Base-by-base conservation (phyloP, 2,329 filamentous ascomycete species). In the Trichoderma cornu-damae region DNA sequence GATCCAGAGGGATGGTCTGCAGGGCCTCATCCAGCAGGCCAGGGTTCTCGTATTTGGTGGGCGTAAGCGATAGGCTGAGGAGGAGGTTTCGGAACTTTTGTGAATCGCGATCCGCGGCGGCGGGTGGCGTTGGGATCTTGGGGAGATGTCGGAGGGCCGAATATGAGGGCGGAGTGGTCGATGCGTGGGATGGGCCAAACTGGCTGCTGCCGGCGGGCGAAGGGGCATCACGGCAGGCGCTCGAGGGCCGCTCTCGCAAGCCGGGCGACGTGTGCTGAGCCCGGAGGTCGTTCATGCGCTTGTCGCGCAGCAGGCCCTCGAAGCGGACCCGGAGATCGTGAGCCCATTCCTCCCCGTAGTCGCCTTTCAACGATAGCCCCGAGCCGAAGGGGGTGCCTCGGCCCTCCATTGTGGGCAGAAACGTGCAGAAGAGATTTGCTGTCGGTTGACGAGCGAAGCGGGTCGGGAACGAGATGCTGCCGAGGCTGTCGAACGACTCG, bases 31-130 rank as follows among this genome's bases (percentile, higher is more conserved):
- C 94, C 52, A 99, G 77, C 9, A 97, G 77, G 34, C 94, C 94
- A 0, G 94, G 93, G 72, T 99, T 97, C 73, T 99, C 94, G 76
- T 96, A 99, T 70, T 93, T 94, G 18, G 87, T 88, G 16, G 94
- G 94, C 44, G 91, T 96, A 59, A 88, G 81, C 14, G 93, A 96
- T 18, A 97, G 75, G 18, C 89, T 90, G 63, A 95, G 82, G 43
- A 97, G 81, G 60, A 95, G 82, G 73, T 88, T 96, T 65, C 88
- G 82, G 66, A 92, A 91, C 65, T 89, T 89, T 60, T 88, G 79
- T 1, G 87, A 88, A 18, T 81, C 78, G 56, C 80, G 75, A 70
- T 93, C 88, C 67, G 74, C 70, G 8, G 77, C 68, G 35, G 83
- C 78, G 6, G 94, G 93, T 22, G 90, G 81, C 11, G 87, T 86